phyloP scores from a whole-genome alignment of 129 eudicot species.

The Smallanthus sonchifolius region DNA sequence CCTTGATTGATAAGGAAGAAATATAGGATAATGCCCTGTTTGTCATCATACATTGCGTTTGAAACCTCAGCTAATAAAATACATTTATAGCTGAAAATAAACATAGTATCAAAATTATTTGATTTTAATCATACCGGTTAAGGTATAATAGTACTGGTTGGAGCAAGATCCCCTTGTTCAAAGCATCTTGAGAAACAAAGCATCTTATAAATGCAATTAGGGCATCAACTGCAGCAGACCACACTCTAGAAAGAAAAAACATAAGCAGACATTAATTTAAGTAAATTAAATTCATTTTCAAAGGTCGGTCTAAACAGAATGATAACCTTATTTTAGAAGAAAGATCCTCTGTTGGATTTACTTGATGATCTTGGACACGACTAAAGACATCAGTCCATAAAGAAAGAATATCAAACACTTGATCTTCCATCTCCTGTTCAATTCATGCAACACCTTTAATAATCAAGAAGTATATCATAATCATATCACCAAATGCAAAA shows the following conservation, averaged over 20 bases:
- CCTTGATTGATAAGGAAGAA: slow-evolving; percentile 57
- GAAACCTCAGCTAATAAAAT: slow-evolving; percentile 13
- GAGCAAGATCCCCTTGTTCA: slow-evolving; percentile 68
- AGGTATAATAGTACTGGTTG: slow-evolving; percentile 90
- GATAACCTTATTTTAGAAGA: slow-evolving; percentile 56
- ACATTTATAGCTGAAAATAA: slow-evolving; percentile 5
- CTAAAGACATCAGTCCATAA: slow-evolving; percentile 74
- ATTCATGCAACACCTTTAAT: slow-evolving; percentile 26
- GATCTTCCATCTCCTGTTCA: slow-evolving; percentile 92
- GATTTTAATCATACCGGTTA: slow-evolving; percentile 46
- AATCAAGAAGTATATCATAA: slow-evolving; percentile 19
- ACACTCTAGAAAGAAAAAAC: slow-evolving; percentile 54
- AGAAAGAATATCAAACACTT: slow-evolving; percentile 92
- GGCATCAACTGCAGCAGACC: slow-evolving; percentile 93
- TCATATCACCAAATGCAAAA: background rate
- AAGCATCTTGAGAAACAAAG: slow-evolving; percentile 69
- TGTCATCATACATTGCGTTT: slow-evolving; percentile 27
- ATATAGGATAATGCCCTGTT: slow-evolving; percentile 76
- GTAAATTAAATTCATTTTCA: background rate
- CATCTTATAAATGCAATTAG: slow-evolving; percentile 74
- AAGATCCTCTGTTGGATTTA: slow-evolving; percentile 46
- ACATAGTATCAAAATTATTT: slow-evolving; percentile 3
- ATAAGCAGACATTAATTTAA: slow-evolving; percentile 1
- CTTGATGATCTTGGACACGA: slow-evolving; percentile 52
- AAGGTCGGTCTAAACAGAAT: background rate